Evolutionary conservation across 169 alveolate species (phyloP), one percentile per base, ranked within the genome.

Genomic region (Plasmodium gonderi): DNA sequence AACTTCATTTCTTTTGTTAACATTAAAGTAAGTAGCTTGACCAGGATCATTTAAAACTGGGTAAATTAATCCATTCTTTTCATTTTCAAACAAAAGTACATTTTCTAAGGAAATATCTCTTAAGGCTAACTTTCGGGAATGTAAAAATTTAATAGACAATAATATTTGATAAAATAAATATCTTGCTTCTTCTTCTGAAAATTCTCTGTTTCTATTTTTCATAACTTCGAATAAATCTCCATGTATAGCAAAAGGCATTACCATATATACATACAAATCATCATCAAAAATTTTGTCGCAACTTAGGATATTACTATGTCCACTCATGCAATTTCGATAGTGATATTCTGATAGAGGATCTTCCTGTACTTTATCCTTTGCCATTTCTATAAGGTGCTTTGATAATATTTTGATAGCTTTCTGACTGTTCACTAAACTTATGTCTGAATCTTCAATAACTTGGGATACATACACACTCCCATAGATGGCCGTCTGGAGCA

Each of bases 41-140:
- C 97, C 97, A 51, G 97, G 97, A 65, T 95, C 97, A 68, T 96
- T 92, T 20, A 95, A 47, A 40, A 91, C 95, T 5, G 97, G 97
- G 26, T 91, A 75, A 38, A 94, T 89, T 31, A 89, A 49, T 14
- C 97, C 95, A 20, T 90, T 95, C 0, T 80, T 91, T 44, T 92
- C 95, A 83, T 94, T 90, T 47, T 91, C 95, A 74, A 92, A 95
- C 49, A 95, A 90, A 33, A 95, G 94, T 20, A 95, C 91, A 75
- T 95, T 95, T 51, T 95, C 97, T 40, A 95, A 79, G 8, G 96
- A 95, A 44, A 92, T 92, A 31, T 94, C 96, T 45, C 92, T 40
- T 33, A 83, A 76, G n/a, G 96, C 96, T 91, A 94, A 90, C 38
- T 45, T 64, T 31, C 91, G 87, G 3, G 79, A 87, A 64, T 94